phyloP scores from a whole-genome alignment of 2,329 filamentous ascomycete genomes.

The Penicillium sp. region DNA sequence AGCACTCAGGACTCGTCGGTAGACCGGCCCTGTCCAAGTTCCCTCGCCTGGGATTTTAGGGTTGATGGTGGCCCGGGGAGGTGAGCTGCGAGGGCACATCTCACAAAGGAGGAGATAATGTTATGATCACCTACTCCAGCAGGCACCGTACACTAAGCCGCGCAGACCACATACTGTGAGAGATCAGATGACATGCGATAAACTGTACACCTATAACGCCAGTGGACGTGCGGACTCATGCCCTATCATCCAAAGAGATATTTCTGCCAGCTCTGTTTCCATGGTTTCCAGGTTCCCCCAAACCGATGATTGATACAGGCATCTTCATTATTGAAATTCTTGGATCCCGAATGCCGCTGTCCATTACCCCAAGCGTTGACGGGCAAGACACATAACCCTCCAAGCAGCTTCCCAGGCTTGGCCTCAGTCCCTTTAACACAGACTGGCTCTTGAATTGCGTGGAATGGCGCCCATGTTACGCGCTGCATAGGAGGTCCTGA shows the following conservation, averaged over 20 bases:
- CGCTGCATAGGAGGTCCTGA: conserved; percentile 16
- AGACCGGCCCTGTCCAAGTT: too few species aligned
- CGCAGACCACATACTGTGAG: not conserved
- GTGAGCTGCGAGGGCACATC: too few species aligned
- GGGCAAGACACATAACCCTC: conserved; percentile 83
- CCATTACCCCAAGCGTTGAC: conserved; percentile 57
- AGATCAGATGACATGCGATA: not conserved
- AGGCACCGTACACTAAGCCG: too few species aligned
- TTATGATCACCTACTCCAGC: too few species aligned
- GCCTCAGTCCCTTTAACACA: conserved; percentile 27
- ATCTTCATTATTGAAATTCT: conserved; percentile 25
- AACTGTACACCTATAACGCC: not conserved
- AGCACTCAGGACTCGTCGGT: too few species aligned
- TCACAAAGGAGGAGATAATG: too few species aligned
- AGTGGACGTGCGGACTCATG: not conserved
- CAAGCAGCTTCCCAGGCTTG: conserved; percentile 56
- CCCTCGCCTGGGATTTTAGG: too few species aligned
- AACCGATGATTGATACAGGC: conserved; percentile 38
- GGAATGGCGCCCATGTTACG: conserved; percentile 37
- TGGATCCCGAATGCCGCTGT: conserved; percentile 33
- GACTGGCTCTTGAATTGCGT: conserved; percentile 24
- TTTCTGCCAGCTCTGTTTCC: conserved; percentile 34
- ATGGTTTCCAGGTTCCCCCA: conserved; percentile 35
- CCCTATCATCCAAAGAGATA: conserved; percentile 26
- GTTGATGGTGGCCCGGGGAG: too few species aligned